These are phyloP conservation scores for Dendrobium chrysotoxum DNA, from an alignment of 106 monocot species.

Conservation along the genomic window DNA sequence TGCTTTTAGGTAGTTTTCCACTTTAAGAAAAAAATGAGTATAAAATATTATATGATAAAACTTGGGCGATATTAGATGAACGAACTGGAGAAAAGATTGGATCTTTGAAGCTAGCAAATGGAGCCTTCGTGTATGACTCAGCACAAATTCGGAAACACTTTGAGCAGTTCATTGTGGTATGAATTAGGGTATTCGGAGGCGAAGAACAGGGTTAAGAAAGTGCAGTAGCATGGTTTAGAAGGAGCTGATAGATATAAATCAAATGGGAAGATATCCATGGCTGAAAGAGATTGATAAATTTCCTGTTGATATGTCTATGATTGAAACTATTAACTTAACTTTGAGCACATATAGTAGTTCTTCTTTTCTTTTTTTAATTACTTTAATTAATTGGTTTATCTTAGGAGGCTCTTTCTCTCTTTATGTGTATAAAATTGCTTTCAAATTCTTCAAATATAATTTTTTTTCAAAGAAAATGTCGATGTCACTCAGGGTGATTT, in stretches of 20 bases:
- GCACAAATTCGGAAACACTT: constrained; percentile 7
- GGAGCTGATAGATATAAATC: background rate
- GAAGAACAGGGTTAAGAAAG: background rate
- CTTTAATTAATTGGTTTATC: too few relatives aligned
- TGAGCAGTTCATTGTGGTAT: constrained; percentile 14
- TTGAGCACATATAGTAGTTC: background rate
- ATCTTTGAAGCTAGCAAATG: background rate
- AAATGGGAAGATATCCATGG: background rate
- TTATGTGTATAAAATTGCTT: too few relatives aligned
- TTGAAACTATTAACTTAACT: background rate
- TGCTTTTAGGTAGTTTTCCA: too few relatives aligned
- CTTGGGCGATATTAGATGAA: constrained; percentile 47
- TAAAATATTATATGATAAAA: too few relatives aligned
- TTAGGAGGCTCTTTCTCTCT: too few relatives aligned
- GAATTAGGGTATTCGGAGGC: constrained; percentile 10
- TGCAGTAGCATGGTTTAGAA: constrained; percentile 6
- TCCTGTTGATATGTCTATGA: background rate
- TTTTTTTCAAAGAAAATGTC: too few relatives aligned
- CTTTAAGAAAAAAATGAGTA: too few relatives aligned
- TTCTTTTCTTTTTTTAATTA: too few relatives aligned
- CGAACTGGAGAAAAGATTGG: constrained; percentile 20
- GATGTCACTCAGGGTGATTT: too few relatives aligned
- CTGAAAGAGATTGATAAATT: background rate
- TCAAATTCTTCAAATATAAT: too few relatives aligned
- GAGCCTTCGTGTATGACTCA: constrained; percentile 17